A percentile compares a stretch with the other conserved stretches of the same genome.
Conservation (phyloP, 108 stramenopile genomes). For the Cyclostephanos tholiformis region DNA sequence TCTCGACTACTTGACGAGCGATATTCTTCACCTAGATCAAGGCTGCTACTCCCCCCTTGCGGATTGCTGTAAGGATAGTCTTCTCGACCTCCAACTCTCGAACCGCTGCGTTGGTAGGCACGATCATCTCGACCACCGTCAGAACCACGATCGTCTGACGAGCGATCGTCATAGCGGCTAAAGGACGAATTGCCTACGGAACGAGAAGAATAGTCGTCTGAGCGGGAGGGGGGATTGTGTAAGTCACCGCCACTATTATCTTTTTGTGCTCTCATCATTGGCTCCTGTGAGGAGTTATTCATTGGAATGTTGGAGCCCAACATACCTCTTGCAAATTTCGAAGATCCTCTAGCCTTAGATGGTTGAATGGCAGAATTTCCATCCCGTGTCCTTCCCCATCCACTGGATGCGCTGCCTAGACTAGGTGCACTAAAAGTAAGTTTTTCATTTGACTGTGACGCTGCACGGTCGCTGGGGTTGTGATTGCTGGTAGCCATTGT, state of each 20-base stretch:
- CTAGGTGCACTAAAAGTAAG: neutral
- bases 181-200: neutral
- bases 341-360: slow-evolving; percentile 12
- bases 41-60: neutral
- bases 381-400: slow-evolving; percentile 16
- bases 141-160: neutral
- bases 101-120: slow-evolving; percentile 17
- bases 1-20: slow-evolving; percentile 9
- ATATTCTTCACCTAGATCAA: slow-evolving; percentile 5
- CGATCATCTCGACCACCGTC: slow-evolving; percentile 9
- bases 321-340: slow-evolving; percentile 3
- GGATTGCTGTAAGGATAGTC: neutral
- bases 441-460: neutral
- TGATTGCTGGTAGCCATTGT: neutral
- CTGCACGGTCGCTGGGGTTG: too few species aligned
- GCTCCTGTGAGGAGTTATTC: neutral
- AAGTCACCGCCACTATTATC: neutral
- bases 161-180: slow-evolving; percentile 21
- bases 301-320: slow-evolving; percentile 4
- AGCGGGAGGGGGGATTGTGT: slow-evolving; percentile 2
- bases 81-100: slow-evolving; percentile 6
- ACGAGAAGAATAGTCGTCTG: slow-evolving; percentile 1
- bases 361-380: neutral
- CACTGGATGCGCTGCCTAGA: neutral
- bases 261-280: neutral